Percentiles rank a stretch among this genome's conserved stretches.
These are phyloP conservation scores for Alternaria ventricosa DNA, from an alignment of 2,329 filamentous ascomycete species.

Conservation along the genomic window DNA sequence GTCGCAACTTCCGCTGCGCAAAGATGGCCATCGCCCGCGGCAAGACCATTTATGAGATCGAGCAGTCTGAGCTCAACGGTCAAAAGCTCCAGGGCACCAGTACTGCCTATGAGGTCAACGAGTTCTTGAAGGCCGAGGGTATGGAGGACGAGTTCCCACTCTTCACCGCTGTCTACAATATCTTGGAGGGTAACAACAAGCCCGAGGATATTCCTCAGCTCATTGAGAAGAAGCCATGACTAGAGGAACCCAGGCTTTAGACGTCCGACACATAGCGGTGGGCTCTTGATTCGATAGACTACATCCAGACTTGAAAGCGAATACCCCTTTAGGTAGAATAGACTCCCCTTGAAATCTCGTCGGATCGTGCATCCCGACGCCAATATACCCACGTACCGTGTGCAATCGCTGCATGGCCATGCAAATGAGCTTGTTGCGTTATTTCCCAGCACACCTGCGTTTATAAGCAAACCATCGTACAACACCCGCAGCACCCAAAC, in stretches of 20 bases:
- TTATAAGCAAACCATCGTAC: background rate
- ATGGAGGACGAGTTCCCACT: constrained; percentile 86
- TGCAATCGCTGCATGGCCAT: background rate
- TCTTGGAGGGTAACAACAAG: constrained; percentile 76
- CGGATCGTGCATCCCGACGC: background rate
- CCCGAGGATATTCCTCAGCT: constrained; percentile 82
- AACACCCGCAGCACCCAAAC: background rate
- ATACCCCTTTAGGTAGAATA: constrained; percentile 13
- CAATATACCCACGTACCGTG: background rate
- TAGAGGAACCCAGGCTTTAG: background rate
- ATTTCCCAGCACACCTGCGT: background rate
- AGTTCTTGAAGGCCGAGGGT: constrained; percentile 80
- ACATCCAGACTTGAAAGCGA: background rate
- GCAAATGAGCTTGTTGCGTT: background rate
- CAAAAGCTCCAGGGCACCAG: constrained; percentile 96
- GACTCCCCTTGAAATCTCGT: background rate
- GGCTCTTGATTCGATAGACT: background rate
- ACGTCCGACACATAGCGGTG: background rate
- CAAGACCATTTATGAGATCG: constrained; percentile 83
- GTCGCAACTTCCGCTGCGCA: constrained; percentile 92
- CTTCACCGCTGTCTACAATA: constrained; percentile 86
- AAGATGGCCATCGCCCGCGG: constrained; percentile 84
- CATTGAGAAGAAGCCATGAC: constrained; percentile 47
- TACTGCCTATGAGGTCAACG: constrained; percentile 90
- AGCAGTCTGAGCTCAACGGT: constrained; percentile 88